Evolutionary conservation across 768 basidiomycete species (phyloP), one percentile per base, ranked within the genome.

Genomic region (Pholiota microspora): DNA sequence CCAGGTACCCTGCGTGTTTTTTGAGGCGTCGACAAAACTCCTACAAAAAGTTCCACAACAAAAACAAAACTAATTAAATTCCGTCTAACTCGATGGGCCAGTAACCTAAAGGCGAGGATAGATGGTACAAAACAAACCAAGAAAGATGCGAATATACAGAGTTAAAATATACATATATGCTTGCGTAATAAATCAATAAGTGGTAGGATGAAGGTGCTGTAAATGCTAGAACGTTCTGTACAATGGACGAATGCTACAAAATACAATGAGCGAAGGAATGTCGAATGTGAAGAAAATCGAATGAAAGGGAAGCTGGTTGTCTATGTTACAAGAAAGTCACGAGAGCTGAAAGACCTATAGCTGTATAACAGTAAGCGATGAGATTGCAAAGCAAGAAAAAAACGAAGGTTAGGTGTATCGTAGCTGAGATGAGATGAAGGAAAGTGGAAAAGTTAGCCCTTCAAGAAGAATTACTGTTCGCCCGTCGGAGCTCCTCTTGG

Each of bases 401-500:
- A n/a, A 40, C n/a, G 38, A 40, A 40, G 38, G 38, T 21, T 23
- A 40, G 21, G 7, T 40, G 18, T 40, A 18, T 38, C 36, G 7
- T n/a, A 38, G 4, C 2, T 9, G 38, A 16, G 38, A 9, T 6
- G 16, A 16, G 38, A 23, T 40, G 21, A 40, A 40, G 8, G 38
- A 40, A 21, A 40, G 38, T 40, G 38, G 18, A 23, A 2, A 40
- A 40, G 38, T n/a, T 36, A 36, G 18, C 15, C 2, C 15, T 4
- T 36, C 35, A 36, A 36, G 38, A 40, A 40, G n/a, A 21, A 23
- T 23, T 40, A 40, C 38, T 40, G 21, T 62, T 57, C 49, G 58
- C 34, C n/a, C 59, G 51, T 15, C 59, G 59, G 34, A 65, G 59
- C 47, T 63, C 63, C 18, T 61, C 62, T 16, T 60, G 53, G 49